Conservation (phyloP, 2,329 filamentous ascomycete species). For the Lecanicillium sp. region DNA sequence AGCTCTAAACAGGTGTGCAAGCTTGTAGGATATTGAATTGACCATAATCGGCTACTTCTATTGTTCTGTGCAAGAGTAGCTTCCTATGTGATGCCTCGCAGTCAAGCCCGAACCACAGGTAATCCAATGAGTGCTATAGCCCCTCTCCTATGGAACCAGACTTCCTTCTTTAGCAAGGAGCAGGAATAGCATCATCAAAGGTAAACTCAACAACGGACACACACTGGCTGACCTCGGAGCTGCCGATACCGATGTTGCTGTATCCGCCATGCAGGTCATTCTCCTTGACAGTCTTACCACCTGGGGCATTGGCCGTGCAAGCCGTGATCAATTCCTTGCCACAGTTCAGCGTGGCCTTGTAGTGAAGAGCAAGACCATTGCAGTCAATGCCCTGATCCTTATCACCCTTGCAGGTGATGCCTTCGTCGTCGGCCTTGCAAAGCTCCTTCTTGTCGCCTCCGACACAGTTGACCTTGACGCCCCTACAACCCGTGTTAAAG, state of each 20-base stretch:
- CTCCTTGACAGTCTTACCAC: background rate
- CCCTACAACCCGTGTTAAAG: background rate
- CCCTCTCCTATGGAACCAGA: no score
- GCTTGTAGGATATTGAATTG: no score
- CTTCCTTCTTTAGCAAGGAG: constrained; percentile 1
- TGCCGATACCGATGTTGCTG: constrained; percentile 2
- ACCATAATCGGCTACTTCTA: no score
- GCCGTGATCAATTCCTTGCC: background rate
- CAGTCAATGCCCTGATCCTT: background rate
- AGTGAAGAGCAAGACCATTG: background rate
- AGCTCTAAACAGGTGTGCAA: no score
- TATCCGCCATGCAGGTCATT: background rate
- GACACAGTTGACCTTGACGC: constrained; percentile 1
- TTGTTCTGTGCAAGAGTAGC: no score
- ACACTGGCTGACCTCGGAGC: background rate
- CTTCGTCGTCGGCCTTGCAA: background rate
- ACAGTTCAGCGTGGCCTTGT: constrained; percentile 1
- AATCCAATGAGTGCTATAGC: no score
- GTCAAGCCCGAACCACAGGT: no score
- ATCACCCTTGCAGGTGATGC: constrained; percentile 1
- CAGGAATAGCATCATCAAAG: background rate
- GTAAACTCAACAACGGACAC: constrained; percentile 1
- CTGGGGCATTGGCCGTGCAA: background rate
- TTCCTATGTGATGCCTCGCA: no score
- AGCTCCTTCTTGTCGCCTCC: constrained; percentile 5